Base-by-base conservation (phyloP, 2,329 filamentous ascomycete species). In the Fusarium avenaceum region DNA sequence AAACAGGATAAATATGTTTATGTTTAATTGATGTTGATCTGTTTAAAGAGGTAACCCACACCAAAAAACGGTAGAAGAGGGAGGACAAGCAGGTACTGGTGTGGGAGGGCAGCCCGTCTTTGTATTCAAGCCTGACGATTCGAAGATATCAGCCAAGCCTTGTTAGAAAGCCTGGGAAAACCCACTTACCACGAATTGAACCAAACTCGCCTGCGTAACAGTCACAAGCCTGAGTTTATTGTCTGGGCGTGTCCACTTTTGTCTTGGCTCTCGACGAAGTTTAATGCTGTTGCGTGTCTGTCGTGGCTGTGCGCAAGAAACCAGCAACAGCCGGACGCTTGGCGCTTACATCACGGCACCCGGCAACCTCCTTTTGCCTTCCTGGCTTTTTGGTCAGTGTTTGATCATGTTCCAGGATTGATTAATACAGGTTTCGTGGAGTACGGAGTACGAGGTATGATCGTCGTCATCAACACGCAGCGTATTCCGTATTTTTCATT, bases 171-270 rank as follows among this genome's bases (percentile, higher is more conserved):
- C n/a, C 20, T 38, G n/a, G 10, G 2, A 44, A 40, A 53, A 44
- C n/a, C 20, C 46, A 50, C 47, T n/a, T 28, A 39, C 30, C 11
- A 32, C 30, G 30, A 26, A 20, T 35, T 32, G 50, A 39, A 24
- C 50, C 45, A 65, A 65, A 30, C 45, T 65, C 51, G 55, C 30
- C 55, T 56, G 45, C 44, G 47, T 26, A 53, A 65, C 45, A 46
- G 62, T 62, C 63, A 66, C 63, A 56, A 48, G 63, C 62, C 17
- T 19, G 35, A 38, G 35, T 54, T 45, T 43, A 20, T 56, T 46
- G 43, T 49, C 59, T 52, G 32, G 46, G 30, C 61, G 42, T 61
- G 55, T 42, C 65, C 65, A 60, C 64, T 68, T 65, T 68, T 68
- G n/a, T 38, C 35, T 68, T 59, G 65, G 59, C 65, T 65, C 26